Base-by-base conservation (phyloP, 2,329 filamentous ascomycete species). In the Epichloe sibirici region DNA sequence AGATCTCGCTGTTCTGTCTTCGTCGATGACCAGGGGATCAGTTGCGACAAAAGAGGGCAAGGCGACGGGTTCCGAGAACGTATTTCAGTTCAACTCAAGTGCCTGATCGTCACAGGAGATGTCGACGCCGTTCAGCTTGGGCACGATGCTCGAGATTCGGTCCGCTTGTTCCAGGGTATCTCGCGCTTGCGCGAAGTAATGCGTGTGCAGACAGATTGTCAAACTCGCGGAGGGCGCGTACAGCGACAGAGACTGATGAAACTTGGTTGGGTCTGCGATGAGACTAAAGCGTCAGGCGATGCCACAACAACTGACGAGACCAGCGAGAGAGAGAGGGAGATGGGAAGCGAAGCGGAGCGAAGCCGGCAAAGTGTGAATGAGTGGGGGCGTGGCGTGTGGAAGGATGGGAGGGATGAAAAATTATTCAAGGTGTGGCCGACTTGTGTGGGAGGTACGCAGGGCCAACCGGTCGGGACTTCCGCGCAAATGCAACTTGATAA, bases 391-490 rank as follows among this genome's bases (percentile, higher is more conserved):
- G 65, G 65, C 62, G 63, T 65, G 59, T 37, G 50, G 25, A 28
- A 21, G 45, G 35, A 25, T 17, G 59, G 60, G 54, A 59, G 49
- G 55, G 49, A 62, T 62, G 59, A 61, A 65, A 61, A 62, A 64
- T 66, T 66, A 44, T 51, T 66, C 61, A 63, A 64, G 58, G 62
- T 54, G 60, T 66, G 70, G 69, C 72, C 73, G 63, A 75, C 71
- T 71, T 65, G 66, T 65, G 66, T 66, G 68, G 69, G 65, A 67
- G 68, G 66, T 74, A 73, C 73, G 72, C 71, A 74, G 64, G 74
- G 74, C 73, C 71, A 70, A 49, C 72, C 68, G 72, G 73, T 78
- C 74, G 74, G 72, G 69, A 73, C 70, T 77, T 78, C 75, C 74
- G 70, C 74, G 71, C 74, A 70, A 71, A 69, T 73, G 64, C 65